Base-by-base conservation (phyloP, 148 eudicot genomes). In the Silene conica region DNA sequence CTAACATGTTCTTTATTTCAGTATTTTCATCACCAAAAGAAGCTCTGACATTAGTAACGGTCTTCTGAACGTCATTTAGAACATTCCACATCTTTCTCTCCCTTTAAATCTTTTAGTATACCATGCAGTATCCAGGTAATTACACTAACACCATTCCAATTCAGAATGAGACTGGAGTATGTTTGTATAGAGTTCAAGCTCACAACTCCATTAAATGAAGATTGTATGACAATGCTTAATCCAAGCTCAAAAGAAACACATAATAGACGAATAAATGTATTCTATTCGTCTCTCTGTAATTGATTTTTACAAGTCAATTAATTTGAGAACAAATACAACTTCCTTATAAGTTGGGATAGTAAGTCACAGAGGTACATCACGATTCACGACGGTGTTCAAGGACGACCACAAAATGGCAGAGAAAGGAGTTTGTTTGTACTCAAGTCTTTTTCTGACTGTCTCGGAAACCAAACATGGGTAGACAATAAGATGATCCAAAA, bases 101-200 rank as follows among this genome's bases (percentile, higher is more conserved):
- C 84, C 79, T 89, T 88, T 77, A 88, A 67, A 68, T 13, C 72
- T 80, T 89, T 89, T 77, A 85, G 52, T 31, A 91, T 81, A 70
- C 74, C 78, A 14, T 88, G 88, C 50, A 92, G 83, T 58, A 89
- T 85, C 55, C 82, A 81, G 55, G 83, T 5, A 59, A 84, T 81
- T 74, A 82, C 86, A 80, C 88, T 86, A 63, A 81, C 81, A 16
- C 85, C 79, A 73, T 74, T 80, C 93, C 90, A 91, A 80, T 80
- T 78, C 73, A 86, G 74, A 70, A 81, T 11, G 67, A 46, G 18
- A 58, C 34, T 67, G 25, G 58, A 74, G 71, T 45, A 22, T 68
- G 74, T 63, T 59, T 75, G 23, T 75, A 79, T 74, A 61, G 45
- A 45, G 63, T 78, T 64, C 8, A 56, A 69, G 62, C 63, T 34